Conservation (phyloP, 768 basidiomycete genomes). For the Lepiota brunneoincarnata region DNA sequence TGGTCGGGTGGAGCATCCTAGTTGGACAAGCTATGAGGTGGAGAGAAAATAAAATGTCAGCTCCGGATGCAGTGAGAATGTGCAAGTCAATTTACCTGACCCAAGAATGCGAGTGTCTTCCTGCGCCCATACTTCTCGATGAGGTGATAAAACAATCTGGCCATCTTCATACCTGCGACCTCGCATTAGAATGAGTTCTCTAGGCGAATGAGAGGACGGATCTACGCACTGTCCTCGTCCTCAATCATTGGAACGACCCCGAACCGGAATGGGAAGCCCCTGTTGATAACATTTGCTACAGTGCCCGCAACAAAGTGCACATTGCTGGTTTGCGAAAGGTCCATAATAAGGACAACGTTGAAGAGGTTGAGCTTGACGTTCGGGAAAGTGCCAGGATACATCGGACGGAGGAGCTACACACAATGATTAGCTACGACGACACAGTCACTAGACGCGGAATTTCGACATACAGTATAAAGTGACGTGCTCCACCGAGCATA, state of each 20-base stretch:
- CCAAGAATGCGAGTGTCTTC: constrained; percentile 60
- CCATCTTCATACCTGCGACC: constrained; percentile 61
- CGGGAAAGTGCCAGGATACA: constrained; percentile 79
- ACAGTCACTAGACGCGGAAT: background rate
- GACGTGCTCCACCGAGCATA: constrained; percentile 53
- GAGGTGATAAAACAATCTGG: constrained; percentile 67
- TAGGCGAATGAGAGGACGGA: background rate
- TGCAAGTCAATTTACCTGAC: constrained; percentile 34
- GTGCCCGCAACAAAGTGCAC: constrained; percentile 63
- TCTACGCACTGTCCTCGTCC: constrained; percentile 38
- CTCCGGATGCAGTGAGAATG: too few species aligned
- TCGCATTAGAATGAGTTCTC: background rate
- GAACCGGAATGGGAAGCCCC: constrained; percentile 77
- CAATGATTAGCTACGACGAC: background rate
- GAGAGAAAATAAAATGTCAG: background rate
- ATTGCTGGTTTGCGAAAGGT: constrained; percentile 63
- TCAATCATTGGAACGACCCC: constrained; percentile 79
- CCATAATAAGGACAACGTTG: constrained; percentile 80
- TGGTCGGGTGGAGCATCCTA: background rate
- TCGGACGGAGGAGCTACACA: constrained; percentile 67
- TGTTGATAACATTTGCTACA: constrained; percentile 67
- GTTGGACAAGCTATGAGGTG: background rate
- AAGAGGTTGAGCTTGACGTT: constrained; percentile 74
- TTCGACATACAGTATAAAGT: constrained; percentile 42
- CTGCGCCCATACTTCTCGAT: constrained; percentile 60